phyloP scores from a whole-genome alignment of 345 rosid genomes.

The Dipteronia sinensis region DNA sequence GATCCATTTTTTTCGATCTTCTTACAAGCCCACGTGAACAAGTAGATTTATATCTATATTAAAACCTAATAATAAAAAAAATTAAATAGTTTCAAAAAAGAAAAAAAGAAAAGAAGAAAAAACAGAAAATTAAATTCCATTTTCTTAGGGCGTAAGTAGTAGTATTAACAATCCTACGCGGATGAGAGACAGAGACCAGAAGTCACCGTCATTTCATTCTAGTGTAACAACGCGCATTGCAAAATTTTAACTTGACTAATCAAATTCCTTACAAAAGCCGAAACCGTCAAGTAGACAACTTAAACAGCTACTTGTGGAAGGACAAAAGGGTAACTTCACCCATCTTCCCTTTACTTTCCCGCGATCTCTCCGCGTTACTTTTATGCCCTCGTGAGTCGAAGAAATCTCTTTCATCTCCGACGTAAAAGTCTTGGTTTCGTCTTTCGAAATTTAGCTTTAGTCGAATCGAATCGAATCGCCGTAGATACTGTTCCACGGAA shows the following conservation, averaged over 20 bases:
- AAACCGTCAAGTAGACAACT: neutral
- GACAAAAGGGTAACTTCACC: neutral
- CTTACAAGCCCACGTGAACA: neutral
- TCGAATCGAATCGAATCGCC: neutral
- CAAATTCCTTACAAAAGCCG: neutral
- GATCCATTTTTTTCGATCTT: too few species aligned
- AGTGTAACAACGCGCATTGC: neutral
- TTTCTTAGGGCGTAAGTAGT: constrained; percentile 8
- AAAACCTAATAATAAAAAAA: too few species aligned
- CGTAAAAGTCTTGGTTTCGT: neutral
- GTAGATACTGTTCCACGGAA: neutral
- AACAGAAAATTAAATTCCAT: neutral
- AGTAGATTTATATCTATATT: neutral
- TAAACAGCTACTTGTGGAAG: neutral
- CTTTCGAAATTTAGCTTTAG: neutral
- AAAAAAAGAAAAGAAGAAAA: too few species aligned
- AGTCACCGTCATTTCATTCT: neutral
- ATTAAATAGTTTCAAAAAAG: too few species aligned
- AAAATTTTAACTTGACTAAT: neutral
- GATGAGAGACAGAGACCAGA: too few species aligned
- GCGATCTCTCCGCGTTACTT: constrained; percentile 19
- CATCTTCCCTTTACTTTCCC: neutral
- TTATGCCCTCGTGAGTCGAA: neutral
- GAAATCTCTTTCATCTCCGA: neutral
- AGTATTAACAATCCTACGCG: neutral